Percentiles rank a stretch among this genome's conserved stretches.
These are phyloP conservation scores for Starmerella tilneyi DNA, from an alignment of 805 yeast genomes.

Conservation along the genomic window DNA sequence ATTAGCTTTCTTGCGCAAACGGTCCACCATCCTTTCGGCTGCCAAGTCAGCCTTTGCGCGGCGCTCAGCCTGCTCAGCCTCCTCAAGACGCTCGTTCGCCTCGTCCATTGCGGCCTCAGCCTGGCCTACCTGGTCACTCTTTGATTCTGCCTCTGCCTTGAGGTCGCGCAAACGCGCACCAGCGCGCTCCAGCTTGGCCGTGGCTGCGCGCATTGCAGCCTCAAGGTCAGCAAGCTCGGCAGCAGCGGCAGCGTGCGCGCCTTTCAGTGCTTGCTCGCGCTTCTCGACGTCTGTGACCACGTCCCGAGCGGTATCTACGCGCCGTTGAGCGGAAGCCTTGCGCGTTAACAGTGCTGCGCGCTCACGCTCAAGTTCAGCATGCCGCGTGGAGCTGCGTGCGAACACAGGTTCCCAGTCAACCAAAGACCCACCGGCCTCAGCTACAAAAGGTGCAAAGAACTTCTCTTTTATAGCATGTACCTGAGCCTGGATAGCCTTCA, in stretches of 20 bases:
- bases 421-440: slow-evolving; percentile 16
- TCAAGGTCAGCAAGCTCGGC: slow-evolving; percentile 19
- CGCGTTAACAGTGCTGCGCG: slow-evolving; percentile 52
- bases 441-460: slow-evolving; percentile 14
- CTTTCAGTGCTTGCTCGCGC: slow-evolving; percentile 17
- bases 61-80: slow-evolving; percentile 17
- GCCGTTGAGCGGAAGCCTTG: slow-evolving; percentile 52
- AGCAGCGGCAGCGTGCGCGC: slow-evolving; percentile 13
- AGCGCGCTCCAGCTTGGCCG: slow-evolving; percentile 15
- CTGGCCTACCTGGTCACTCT: slow-evolving; percentile 47
- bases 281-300: slow-evolving; percentile 35
- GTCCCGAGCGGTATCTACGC: slow-evolving; percentile 41
- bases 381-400: slow-evolving; percentile 36
- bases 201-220: slow-evolving; percentile 24
- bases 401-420: slow-evolving; percentile 18
- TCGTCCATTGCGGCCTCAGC: slow-evolving; percentile 16
- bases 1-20: neutral
- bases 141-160: slow-evolving; percentile 52
- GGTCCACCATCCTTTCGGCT: slow-evolving; percentile 8
- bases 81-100: slow-evolving; percentile 12
- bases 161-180: slow-evolving; percentile 60
- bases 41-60: slow-evolving; percentile 9
- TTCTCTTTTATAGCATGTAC: neutral
- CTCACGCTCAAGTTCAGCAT: slow-evolving; percentile 51
- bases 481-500: neutral